Evolutionary conservation across 1,139 yeast species (phyloP).

Genomic region (Hyphopichia pseudoburtonii): DNA sequence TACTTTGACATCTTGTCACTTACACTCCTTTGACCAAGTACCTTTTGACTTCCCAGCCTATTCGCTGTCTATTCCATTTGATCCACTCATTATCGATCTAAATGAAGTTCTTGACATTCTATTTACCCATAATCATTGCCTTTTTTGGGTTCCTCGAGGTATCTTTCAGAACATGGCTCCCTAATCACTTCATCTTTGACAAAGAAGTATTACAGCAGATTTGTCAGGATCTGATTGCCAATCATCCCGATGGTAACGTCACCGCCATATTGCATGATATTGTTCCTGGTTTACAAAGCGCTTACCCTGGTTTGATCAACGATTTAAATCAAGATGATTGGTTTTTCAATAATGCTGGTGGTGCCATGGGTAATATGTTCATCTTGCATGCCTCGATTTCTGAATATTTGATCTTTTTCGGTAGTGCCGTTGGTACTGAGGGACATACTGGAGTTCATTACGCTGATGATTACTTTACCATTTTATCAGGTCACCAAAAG

Average conservation of each 20-base stretch:
- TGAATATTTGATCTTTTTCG: conserved; percentile 87
- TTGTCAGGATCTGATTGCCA: conserved; percentile 51
- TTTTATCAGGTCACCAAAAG: conserved; percentile 71
- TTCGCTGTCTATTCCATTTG: too few relatives aligned
- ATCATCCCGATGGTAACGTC: conserved; percentile 59
- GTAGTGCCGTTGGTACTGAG: conserved; percentile 88
- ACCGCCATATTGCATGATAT: conserved; percentile 62
- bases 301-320: conserved; percentile 66
- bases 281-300: conserved; percentile 56
- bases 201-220: conserved; percentile 45
- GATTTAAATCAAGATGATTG: conserved; percentile 75
- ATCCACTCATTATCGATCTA: too few relatives aligned
- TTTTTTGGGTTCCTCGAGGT: conserved; percentile 4
- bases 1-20: too few relatives aligned
- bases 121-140: background rate
- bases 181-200: conserved; percentile 62
- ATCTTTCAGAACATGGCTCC: conserved; percentile 55
- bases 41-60: too few relatives aligned
- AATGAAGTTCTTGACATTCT: conserved; percentile 2
- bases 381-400: conserved; percentile 94
- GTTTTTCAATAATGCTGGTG: conserved; percentile 97
- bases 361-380: conserved; percentile 98
- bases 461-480: conserved; percentile 95
- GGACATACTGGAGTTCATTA: conserved; percentile 96
- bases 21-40: too few relatives aligned